A percentile compares a stretch with the other conserved stretches of the same genome.
Conservation (phyloP, 192 early-diverging fungal genomes). For the Linnemannia hyalina region DNA sequence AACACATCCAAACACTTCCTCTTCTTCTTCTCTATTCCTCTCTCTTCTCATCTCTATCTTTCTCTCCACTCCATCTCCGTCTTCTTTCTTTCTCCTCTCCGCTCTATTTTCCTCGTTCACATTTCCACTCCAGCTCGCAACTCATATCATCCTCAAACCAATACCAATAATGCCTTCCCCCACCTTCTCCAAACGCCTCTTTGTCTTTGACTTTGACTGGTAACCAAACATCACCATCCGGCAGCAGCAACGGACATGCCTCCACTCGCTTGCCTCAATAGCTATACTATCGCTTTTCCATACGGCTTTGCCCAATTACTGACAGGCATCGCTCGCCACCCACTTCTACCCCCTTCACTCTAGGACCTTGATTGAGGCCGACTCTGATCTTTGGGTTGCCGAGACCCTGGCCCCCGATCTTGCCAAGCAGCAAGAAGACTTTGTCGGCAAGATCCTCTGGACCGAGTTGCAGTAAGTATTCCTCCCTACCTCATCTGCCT, state of each 20-base stretch:
- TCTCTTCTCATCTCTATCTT: slow-evolving; percentile 12
- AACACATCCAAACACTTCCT: neutral
- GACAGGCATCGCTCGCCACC: neutral
- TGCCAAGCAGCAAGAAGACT: slow-evolving; percentile 41
- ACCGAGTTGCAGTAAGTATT: slow-evolving; percentile 72
- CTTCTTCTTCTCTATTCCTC: slow-evolving; percentile 3
- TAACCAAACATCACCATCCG: slow-evolving; percentile 19
- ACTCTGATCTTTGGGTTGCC: slow-evolving; percentile 69
- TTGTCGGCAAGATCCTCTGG: slow-evolving; percentile 61
- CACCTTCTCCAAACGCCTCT: slow-evolving; percentile 52
- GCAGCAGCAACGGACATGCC: neutral
- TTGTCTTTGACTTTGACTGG: slow-evolving; percentile 81
- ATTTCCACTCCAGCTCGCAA: neutral
- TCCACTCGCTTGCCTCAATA: neutral
- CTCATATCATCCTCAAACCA: neutral
- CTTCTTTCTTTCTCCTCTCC: neutral
- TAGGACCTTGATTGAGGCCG: slow-evolving; percentile 74
- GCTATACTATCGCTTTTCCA: neutral
- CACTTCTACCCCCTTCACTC: neutral
- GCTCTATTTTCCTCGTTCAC: slow-evolving; percentile 5
- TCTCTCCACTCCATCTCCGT: neutral
- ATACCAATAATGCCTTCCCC: slow-evolving; percentile 24
- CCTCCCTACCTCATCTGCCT: neutral
- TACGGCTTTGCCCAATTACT: neutral
- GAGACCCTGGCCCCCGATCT: slow-evolving; percentile 47